These are phyloP conservation scores for Hsuehochloa calcarea DNA, from an alignment of 176 grass and related monocot species.

Conservation along the genomic window DNA sequence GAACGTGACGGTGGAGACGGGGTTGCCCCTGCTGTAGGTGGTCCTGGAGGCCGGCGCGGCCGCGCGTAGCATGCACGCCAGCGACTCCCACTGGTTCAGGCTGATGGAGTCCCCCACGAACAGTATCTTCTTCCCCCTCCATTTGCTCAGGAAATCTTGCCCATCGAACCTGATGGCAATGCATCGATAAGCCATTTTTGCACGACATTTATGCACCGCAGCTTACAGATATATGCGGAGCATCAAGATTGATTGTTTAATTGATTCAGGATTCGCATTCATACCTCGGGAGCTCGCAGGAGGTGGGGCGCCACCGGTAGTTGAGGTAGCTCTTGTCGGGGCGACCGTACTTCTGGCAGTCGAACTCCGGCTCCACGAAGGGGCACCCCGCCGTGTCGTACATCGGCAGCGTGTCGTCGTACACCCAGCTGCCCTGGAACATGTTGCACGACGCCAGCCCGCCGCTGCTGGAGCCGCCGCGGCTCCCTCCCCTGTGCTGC, in stretches of 20 bases:
- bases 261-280: neutral
- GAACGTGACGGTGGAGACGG: constrained; percentile 74
- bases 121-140: constrained; percentile 98
- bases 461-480: constrained; percentile 18
- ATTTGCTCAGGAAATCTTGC: constrained; percentile 49
- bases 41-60: constrained; percentile 66
- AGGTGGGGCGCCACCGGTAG: constrained; percentile 71
- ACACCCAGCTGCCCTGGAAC: constrained; percentile 86
- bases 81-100: constrained; percentile 96
- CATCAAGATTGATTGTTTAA: neutral
- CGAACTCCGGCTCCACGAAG: constrained; percentile 84
- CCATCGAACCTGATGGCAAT: constrained; percentile 55
- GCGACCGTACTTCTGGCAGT: constrained; percentile 87
- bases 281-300: constrained; percentile 83
- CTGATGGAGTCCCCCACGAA: constrained; percentile 97
- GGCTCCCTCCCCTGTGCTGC: constrained; percentile 16
- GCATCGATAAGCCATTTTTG: neutral
- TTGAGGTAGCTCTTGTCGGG: constrained; percentile 79
- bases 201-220: neutral
- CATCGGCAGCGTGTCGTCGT: constrained; percentile 55
- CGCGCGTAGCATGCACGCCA: constrained; percentile 88
- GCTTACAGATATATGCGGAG: neutral
- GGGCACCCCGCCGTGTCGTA: constrained; percentile 75
- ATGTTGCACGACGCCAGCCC: constrained; percentile 62
- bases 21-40: constrained; percentile 39